Percentiles rank a stretch among this genome's conserved stretches.
These are phyloP conservation scores for Sugiyamaella sp. DNA, from an alignment of 1,139 yeast genomes.

Conservation along the genomic window DNA sequence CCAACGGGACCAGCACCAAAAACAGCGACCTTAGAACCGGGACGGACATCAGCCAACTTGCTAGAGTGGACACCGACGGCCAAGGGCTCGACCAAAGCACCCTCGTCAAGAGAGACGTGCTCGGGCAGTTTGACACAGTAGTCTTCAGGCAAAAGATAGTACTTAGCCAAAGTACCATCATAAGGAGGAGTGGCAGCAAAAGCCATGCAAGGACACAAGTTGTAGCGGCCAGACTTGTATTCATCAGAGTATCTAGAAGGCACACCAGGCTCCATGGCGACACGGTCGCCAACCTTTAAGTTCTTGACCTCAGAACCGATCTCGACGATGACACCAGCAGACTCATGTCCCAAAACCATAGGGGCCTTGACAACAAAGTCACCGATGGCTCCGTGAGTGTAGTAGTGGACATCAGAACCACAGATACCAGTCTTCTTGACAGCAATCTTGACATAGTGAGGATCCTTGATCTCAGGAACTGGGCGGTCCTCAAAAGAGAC, in stretches of 20 bases:
- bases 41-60: constrained; percentile 60
- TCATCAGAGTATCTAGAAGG: constrained; percentile 76
- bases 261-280: constrained; percentile 81
- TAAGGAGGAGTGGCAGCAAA: constrained; percentile 88
- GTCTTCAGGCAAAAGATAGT: constrained; percentile 79
- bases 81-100: constrained; percentile 87
- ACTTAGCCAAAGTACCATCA: constrained; percentile 70
- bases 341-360: constrained; percentile 64
- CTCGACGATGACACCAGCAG: constrained; percentile 68
- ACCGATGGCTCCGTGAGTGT: constrained; percentile 78
- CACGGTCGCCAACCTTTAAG: constrained; percentile 43
- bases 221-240: constrained; percentile 75
- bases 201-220: constrained; percentile 78
- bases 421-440: constrained; percentile 84
- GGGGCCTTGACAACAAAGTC: constrained; percentile 41
- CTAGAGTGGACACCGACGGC: constrained; percentile 85
- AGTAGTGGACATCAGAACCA: constrained; percentile 87
- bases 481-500: constrained; percentile 68
- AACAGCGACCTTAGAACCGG: constrained; percentile 74
- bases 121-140: constrained; percentile 80
- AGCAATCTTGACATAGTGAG: constrained; percentile 71
- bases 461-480: constrained; percentile 61
- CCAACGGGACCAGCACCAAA: constrained; percentile 98
- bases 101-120: constrained; percentile 74
- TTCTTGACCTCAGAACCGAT: constrained; percentile 62